These are phyloP conservation scores for Lactarius sanguifluus DNA, from an alignment of 768 basidiomycete species.

Conservation along the genomic window DNA sequence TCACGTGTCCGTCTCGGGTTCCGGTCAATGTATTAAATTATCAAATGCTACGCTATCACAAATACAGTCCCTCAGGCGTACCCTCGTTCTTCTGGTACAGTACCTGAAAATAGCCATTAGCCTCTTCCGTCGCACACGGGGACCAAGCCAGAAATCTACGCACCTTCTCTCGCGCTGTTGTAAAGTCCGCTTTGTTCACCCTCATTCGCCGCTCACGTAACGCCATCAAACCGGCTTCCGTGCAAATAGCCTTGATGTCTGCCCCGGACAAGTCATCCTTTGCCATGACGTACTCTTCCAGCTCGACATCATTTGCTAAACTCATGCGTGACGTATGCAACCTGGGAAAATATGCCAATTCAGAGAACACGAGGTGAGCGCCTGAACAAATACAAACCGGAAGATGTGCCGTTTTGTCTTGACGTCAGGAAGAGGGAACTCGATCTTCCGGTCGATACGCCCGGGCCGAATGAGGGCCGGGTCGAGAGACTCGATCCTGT, in stretches of 20 bases:
- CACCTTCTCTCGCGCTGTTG: slow-evolving; percentile 91
- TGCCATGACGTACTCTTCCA: slow-evolving; percentile 93
- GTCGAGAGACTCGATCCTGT: slow-evolving; percentile 95
- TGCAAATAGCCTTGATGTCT: slow-evolving; percentile 99
- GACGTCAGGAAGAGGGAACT: slow-evolving; percentile 94
- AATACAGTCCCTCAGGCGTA: slow-evolving; percentile 84
- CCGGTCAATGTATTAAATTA: slow-evolving; percentile 16
- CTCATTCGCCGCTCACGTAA: slow-evolving; percentile 93
- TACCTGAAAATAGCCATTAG: slow-evolving; percentile 46
- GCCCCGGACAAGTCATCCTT: slow-evolving; percentile 97
- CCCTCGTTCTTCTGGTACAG: slow-evolving; percentile 98
- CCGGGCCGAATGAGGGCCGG: slow-evolving; percentile 98
- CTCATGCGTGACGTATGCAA: slow-evolving; percentile 96
- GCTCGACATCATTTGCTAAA: slow-evolving; percentile 79
- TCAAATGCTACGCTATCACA: slow-evolving; percentile 44
- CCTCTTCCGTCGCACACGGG: slow-evolving; percentile 22
- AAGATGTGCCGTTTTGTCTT: slow-evolving; percentile 99
- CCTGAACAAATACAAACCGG: slow-evolving; percentile 48
- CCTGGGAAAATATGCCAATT: slow-evolving; percentile 39
- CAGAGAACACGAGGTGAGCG: background rate
- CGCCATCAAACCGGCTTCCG: slow-evolving; percentile 95
- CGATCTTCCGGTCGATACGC: slow-evolving; percentile 98
- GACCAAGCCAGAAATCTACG: slow-evolving; percentile 24
- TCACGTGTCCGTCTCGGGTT: slow-evolving; percentile 14
- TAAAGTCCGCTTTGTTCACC: slow-evolving; percentile 89